A percentile compares a stretch with the other conserved stretches of the same genome.
phyloP scores from a whole-genome alignment of 2,329 filamentous ascomycete genomes.

The Fusarium incarnatum region DNA sequence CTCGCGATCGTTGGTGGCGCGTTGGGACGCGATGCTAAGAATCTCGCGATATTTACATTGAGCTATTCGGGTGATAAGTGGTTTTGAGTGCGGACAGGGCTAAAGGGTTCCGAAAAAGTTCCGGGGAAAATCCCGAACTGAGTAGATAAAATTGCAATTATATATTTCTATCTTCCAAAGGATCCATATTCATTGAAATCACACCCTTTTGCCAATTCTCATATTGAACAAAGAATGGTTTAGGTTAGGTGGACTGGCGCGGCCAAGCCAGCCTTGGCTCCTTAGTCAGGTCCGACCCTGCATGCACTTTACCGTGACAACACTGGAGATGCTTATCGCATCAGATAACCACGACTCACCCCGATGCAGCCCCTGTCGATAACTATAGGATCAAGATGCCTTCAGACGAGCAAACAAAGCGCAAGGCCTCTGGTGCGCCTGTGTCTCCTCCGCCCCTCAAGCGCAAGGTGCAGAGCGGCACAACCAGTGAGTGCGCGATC shows the following conservation, averaged over 20 bases:
- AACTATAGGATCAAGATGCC: conserved; percentile 41
- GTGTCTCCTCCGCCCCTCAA: conserved; percentile 67
- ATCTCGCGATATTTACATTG: too few relatives aligned
- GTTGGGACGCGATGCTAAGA: neutral
- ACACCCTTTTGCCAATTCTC: neutral
- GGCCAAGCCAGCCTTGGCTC: conserved; percentile 1
- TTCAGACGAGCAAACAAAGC: conserved; percentile 47
- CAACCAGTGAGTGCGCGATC: conserved; percentile 58
- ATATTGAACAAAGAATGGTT: neutral
- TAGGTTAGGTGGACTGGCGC: conserved; percentile 1
- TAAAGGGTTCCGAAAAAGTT: neutral
- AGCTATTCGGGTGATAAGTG: too few relatives aligned
- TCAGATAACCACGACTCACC: neutral
- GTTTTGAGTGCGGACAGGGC: too few relatives aligned
- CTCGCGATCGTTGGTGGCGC: conserved; percentile 40
- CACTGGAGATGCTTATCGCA: conserved; percentile 5
- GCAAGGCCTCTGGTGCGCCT: conserved; percentile 54
- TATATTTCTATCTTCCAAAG: neutral
- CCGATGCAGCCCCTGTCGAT: conserved; percentile 29
- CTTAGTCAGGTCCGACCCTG: conserved; percentile 6
- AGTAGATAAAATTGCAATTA: neutral
- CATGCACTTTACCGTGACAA: conserved; percentile 19
- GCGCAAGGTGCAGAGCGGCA: conserved; percentile 63
- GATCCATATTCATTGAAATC: neutral
- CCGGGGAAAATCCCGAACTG: neutral